These are phyloP conservation scores for Nyctanthes arbortristis DNA, from an alignment of 257 asterid genomes.

Conservation along the genomic window DNA sequence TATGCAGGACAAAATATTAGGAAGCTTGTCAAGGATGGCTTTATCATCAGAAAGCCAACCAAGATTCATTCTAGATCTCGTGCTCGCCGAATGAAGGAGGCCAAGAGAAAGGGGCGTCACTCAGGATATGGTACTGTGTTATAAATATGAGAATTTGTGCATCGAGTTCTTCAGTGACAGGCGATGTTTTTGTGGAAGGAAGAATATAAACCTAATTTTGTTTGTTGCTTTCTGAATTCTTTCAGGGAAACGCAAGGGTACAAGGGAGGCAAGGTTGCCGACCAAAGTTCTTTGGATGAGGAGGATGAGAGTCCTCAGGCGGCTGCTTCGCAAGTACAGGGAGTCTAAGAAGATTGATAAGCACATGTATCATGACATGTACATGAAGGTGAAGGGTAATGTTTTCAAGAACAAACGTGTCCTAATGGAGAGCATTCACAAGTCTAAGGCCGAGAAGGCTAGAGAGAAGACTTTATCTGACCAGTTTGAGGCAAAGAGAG, in stretches of 20 bases:
- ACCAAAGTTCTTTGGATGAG: slow-evolving; percentile 96
- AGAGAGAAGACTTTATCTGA: slow-evolving; percentile 90
- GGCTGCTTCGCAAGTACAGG: slow-evolving; percentile 88
- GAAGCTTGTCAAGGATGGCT: slow-evolving; percentile 91
- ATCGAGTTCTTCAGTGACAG: neutral
- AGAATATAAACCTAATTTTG: neutral
- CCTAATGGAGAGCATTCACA: slow-evolving; percentile 94
- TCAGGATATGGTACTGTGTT: slow-evolving; percentile 80
- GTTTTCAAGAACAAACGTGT: slow-evolving; percentile 96
- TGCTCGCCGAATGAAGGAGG: slow-evolving; percentile 92
- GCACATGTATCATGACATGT: slow-evolving; percentile 99
- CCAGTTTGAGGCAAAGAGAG: slow-evolving; percentile 96
- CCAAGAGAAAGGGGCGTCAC: slow-evolving; percentile 96
- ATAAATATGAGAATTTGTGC: neutral
- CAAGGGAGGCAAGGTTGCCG: slow-evolving; percentile 95
- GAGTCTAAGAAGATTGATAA: slow-evolving; percentile 92
- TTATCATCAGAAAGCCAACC: slow-evolving; percentile 90
- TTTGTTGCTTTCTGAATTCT: neutral
- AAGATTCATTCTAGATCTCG: slow-evolving; percentile 95
- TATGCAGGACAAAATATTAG: slow-evolving; percentile 77
- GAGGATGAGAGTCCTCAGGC: slow-evolving; percentile 90
- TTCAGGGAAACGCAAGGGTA: slow-evolving; percentile 95
- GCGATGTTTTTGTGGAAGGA: neutral
- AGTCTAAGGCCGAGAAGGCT: slow-evolving; percentile 97
- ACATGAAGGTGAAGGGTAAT: slow-evolving; percentile 98